A percentile compares a stretch with the other conserved stretches of the same genome.
Conservation (phyloP, 495 filamentous ascomycete genomes). For the Neurospora hispaniola region DNA sequence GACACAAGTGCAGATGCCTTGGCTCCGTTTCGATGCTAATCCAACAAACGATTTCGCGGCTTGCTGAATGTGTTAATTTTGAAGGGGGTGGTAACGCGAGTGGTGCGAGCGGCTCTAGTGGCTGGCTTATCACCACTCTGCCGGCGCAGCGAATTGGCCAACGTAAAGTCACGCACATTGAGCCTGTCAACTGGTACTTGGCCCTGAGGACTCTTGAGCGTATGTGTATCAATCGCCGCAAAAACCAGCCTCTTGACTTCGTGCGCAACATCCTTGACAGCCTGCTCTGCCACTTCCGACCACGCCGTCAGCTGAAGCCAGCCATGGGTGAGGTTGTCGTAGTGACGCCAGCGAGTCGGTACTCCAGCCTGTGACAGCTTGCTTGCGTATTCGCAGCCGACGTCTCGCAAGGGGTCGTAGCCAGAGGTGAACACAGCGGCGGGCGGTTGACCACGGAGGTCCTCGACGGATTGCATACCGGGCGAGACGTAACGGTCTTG, state of each 20-base stretch:
- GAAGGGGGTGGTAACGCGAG: too few relatives aligned
- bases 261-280: neutral
- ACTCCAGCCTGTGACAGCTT: conserved; percentile 25
- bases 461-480: conserved; percentile 8
- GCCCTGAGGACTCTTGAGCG: neutral
- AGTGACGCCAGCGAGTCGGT: conserved; percentile 21
- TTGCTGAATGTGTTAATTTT: too few relatives aligned
- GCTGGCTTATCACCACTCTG: too few relatives aligned
- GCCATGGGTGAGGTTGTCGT: conserved; percentile 21
- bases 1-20: too few relatives aligned
- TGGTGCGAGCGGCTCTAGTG: too few relatives aligned
- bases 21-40: too few relatives aligned
- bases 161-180: too few relatives aligned
- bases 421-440: conserved; percentile 26
- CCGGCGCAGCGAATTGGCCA: too few relatives aligned
- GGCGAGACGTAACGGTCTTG: conserved; percentile 15
- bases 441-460: conserved; percentile 13
- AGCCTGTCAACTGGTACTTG: too few relatives aligned
- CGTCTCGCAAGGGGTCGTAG: conserved; percentile 30
- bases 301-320: conserved; percentile 30
- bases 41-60: too few relatives aligned
- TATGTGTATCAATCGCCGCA: neutral
- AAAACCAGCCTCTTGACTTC: neutral
- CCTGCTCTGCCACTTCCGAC: conserved; percentile 19
- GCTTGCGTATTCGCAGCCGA: conserved; percentile 25